Evolutionary conservation across 176 grass and related monocot genomes (phyloP), one percentile per base, ranked within the genome.

Genomic region (Phyllostachys edulis): DNA sequence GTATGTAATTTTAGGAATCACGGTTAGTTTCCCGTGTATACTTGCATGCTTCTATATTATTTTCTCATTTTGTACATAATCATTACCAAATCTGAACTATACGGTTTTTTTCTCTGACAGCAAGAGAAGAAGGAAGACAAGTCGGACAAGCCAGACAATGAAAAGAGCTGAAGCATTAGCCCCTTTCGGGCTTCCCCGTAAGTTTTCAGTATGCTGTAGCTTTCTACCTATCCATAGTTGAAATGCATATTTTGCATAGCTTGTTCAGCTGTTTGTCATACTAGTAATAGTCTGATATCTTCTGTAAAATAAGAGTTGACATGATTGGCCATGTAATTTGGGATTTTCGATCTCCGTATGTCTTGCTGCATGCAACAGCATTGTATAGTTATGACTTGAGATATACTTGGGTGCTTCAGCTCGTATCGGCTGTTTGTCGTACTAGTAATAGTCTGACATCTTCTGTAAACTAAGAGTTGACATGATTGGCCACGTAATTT

Each of bases 41-140:
- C 39, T 1, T 62, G 26, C 57, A 27, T 88, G 29, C 73, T 50
- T 86, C 21, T 77, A 9, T 71, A 46, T 54, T 63, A 59, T 79
- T 71, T 17, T 72, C 18, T 11, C 42, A 12, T 77, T 41, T 11
- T 41, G 8, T 59, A 17, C 41, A 10, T 11, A 45, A 16, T 49
- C 27, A n/a, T 44, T 75, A 84, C 29, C 73, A 69, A 73, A 50
- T 68, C 78, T 87, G 52, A 81, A 17, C 21, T 78, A 29, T 9
- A 17, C 17, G 37, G 37, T 24, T 63, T 36, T 76, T 57, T 50
- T 65, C 5, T 27, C 62, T 80, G 11, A 32, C 86, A 93, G 90
- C 86, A 93, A 85, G 88, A 93, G 83, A 90, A 93, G 73, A 85
- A 95, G 79, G 91, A 95, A 85, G 93, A 95, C 54, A 86, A 90